Percentiles rank a stretch among this genome's conserved stretches.
Evolutionary conservation across 352 stramenopile species (phyloP).

Genomic region (Globisporangium megalacanthum): DNA sequence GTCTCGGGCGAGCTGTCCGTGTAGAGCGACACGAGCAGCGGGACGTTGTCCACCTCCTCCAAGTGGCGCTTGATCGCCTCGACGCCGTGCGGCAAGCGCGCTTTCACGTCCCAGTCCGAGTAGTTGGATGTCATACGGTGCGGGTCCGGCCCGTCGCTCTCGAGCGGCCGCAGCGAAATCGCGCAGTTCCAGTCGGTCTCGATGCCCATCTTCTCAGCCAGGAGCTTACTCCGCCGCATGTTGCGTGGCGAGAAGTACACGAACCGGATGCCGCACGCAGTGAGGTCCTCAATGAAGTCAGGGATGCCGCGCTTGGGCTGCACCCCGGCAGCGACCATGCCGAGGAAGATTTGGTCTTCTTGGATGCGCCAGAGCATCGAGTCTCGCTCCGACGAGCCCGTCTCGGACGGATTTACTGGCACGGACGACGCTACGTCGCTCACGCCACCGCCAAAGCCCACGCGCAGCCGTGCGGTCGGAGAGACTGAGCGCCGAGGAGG

Average conservation of each 20-base stretch:
- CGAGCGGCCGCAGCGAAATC: slow-evolving; percentile 93
- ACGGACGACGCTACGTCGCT: slow-evolving; percentile 56
- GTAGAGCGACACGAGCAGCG: slow-evolving; percentile 96
- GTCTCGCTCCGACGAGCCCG: slow-evolving; percentile 48
- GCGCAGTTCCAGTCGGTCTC: slow-evolving; percentile 99
- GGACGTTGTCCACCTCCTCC: slow-evolving; percentile 98
- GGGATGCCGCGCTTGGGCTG: slow-evolving; percentile 93
- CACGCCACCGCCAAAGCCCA: not conserved
- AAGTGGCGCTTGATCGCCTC: slow-evolving; percentile 95
- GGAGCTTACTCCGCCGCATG: slow-evolving; percentile 95
- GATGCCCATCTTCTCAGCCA: slow-evolving; percentile 95
- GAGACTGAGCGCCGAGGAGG: slow-evolving; percentile 10
- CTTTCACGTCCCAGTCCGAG: slow-evolving; percentile 97
- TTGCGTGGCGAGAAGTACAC: slow-evolving; percentile 99
- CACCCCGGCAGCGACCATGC: slow-evolving; percentile 94
- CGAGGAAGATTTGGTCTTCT: slow-evolving; percentile 97
- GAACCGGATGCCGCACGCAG: slow-evolving; percentile 94
- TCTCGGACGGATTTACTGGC: slow-evolving; percentile 42
- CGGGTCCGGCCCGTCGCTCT: slow-evolving; percentile 88
- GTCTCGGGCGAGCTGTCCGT: slow-evolving; percentile 96
- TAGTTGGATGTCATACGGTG: slow-evolving; percentile 97
- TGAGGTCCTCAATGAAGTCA: slow-evolving; percentile 94
- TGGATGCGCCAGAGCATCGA: slow-evolving; percentile 81
- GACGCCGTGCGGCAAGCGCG: slow-evolving; percentile 93
- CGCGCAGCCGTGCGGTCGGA: slow-evolving; percentile 5